These are phyloP conservation scores for Sodiomyces alkalinus DNA, from an alignment of 2,329 filamentous ascomycete genomes.

Conservation along the genomic window DNA sequence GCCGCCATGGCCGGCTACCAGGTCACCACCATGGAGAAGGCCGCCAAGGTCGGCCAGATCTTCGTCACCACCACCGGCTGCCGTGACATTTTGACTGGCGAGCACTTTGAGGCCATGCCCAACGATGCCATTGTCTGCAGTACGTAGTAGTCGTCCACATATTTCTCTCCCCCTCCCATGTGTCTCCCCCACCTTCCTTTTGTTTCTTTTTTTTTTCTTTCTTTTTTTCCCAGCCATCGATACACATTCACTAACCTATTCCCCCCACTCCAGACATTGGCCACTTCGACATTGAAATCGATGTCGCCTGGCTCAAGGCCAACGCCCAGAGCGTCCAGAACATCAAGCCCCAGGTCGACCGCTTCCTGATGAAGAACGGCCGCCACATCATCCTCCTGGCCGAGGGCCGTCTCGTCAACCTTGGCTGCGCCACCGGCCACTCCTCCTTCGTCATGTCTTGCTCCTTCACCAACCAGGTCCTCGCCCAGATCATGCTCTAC, in stretches of 20 bases:
- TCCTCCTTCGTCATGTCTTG: constrained; percentile 99
- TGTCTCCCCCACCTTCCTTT: constrained; percentile 2
- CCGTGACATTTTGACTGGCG: constrained; percentile 87
- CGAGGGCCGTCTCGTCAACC: constrained; percentile 97
- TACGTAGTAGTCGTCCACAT: too few species aligned
- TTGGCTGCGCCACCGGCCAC: constrained; percentile 97
- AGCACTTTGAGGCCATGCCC: constrained; percentile 88
- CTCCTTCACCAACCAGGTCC: constrained; percentile 99
- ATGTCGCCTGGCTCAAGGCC: constrained; percentile 98
- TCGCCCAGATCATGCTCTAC: constrained; percentile 96
- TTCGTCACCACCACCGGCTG: constrained; percentile 98
- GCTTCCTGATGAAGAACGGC: constrained; percentile 86
- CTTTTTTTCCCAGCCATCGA: too few species aligned
- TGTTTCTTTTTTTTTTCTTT: background rate
- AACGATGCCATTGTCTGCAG: constrained; percentile 99
- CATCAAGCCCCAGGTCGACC: constrained; percentile 99
- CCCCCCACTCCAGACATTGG: constrained; percentile 66
- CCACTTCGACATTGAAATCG: constrained; percentile 99
- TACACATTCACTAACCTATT: constrained; percentile 8
- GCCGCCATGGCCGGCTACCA: constrained; percentile 94
- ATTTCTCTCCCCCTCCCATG: too few species aligned
- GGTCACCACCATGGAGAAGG: constrained; percentile 97
- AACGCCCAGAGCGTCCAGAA: constrained; percentile 88
- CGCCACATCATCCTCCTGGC: constrained; percentile 97
- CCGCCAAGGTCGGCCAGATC: constrained; percentile 78